Base-by-base conservation (phyloP, 2,329 filamentous ascomycete species). In the Aspergillus fumigatus region DNA sequence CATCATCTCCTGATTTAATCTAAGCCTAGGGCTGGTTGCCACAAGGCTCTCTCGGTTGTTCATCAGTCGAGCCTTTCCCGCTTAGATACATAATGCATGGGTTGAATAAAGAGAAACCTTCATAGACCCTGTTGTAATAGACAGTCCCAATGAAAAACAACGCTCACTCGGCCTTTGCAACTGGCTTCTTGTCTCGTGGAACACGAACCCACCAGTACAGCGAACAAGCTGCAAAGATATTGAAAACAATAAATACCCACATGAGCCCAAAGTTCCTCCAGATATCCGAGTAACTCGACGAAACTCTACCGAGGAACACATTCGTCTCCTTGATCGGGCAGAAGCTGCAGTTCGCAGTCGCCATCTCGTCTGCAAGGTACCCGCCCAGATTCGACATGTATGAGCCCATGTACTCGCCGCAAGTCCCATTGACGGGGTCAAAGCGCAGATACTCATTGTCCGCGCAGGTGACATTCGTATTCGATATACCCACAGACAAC, bases 221-320 rank as follows among this genome's bases (percentile, higher is more conserved):
- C 17, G 21, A 19, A 38, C 48, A 50, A 7, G 60, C 58, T 14
- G 62, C 54, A 4, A 66, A 52, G 49, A 62, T 66, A 10, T 57
- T 54, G 2, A 72, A 65, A 5, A 63, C 62, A 8, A 70, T 69
- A 60, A 69, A 70, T 43, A 69, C 58, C 40, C 48, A 50, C 48
- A 50, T 38, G 3, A 50, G 9, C 8, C 48, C 48, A 11, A 50
- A 50, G 10, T 50, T 50, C 27, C 27, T 14, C 48, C 48, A 38
- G 8, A 50, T 23, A 14, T 50, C 48, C n/a, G 48, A 32, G 48
- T 50, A 50, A 50, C 21, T n/a, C 4, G 48, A 50, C 2, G 27
- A 50, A 25, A 50, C 48, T 2, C 14, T 21, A 38, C n/a, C 4
- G 21, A 50, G 48, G n/a, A 21, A 50, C 27, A 50, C 48, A 23